These are phyloP conservation scores for Lolium perenne DNA, from an alignment of 176 grass and related monocot genomes.

Conservation along the genomic window DNA sequence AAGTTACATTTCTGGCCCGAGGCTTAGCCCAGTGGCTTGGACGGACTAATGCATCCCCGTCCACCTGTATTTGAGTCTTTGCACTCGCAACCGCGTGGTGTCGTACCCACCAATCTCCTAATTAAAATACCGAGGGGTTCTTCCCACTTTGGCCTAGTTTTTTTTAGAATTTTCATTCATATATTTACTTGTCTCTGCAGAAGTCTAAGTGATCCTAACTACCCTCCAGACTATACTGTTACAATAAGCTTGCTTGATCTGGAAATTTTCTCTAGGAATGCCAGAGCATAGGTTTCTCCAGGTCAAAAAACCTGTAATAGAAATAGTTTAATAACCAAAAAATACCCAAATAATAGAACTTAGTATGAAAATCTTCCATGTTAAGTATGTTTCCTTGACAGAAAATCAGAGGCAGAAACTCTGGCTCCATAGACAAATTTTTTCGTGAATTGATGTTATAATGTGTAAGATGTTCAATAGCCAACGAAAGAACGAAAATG, in stretches of 20 bases:
- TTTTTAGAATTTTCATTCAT: constrained; percentile 9
- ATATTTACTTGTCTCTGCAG: constrained; percentile 9
- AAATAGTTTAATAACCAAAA: neutral
- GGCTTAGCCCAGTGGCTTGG: too few relatives aligned
- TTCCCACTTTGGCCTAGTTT: too few relatives aligned
- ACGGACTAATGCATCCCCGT: too few relatives aligned
- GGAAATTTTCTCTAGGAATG: neutral
- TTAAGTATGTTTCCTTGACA: neutral
- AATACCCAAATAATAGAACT: neutral
- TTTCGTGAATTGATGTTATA: neutral
- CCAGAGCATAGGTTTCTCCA: neutral
- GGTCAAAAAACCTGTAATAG: neutral
- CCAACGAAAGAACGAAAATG: neutral
- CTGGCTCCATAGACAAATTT: neutral
- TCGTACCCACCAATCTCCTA: too few relatives aligned
- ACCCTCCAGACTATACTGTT: neutral
- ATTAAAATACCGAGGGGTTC: too few relatives aligned
- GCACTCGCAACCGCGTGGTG: too few relatives aligned
- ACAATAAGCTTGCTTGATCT: neutral
- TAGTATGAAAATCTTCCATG: neutral
- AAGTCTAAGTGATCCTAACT: neutral
- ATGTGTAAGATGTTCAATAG: neutral
- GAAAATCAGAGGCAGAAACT: neutral
- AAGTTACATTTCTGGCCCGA: neutral
- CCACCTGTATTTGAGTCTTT: too few relatives aligned